phyloP scores from a whole-genome alignment of 225 moss, liverwort and hornwort genomes.

The Asterella californica region DNA sequence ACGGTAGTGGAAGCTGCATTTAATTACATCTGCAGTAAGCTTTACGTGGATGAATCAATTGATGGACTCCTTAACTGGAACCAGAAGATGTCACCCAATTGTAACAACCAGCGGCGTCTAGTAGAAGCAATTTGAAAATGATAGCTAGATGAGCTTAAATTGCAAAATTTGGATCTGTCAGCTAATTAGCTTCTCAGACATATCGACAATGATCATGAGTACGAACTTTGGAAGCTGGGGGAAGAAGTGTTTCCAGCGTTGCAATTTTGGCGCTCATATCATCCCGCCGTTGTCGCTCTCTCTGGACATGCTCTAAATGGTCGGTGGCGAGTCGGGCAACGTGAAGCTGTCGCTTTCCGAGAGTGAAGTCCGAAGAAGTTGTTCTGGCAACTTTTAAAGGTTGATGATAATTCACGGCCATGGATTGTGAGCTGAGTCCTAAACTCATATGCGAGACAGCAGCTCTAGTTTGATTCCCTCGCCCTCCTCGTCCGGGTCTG shows the following conservation, averaged over 20 bases:
- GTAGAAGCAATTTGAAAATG: too few relatives aligned
- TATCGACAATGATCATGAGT: not conserved
- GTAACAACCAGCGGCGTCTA: too few relatives aligned
- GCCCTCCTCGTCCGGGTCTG: not conserved
- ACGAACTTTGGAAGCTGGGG: slow-evolving; percentile 18
- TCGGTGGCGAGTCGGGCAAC: not conserved
- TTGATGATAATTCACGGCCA: not conserved
- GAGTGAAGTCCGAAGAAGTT: not conserved
- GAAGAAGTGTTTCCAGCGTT: slow-evolving; percentile 38
- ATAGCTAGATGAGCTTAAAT: not conserved
- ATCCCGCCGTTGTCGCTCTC: slow-evolving; percentile 39
- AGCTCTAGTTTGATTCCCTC: not conserved
- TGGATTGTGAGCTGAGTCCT: not conserved
- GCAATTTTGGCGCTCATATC: slow-evolving; percentile 39
- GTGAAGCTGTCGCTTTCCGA: slow-evolving; percentile 1
- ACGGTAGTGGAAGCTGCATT: too few relatives aligned
- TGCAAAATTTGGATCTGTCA: not conserved
- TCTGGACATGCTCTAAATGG: slow-evolving; percentile 32
- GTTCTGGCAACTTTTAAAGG: not conserved
- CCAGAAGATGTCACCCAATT: too few relatives aligned
- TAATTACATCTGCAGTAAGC: too few relatives aligned
- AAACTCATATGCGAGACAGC: not conserved
- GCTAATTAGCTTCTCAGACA: not conserved
- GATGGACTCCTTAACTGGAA: too few relatives aligned
- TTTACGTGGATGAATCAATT: too few relatives aligned